Evolutionary conservation across 208 protist genomes (phyloP), one percentile per base, ranked within the genome.

Genomic region (Wallacemonas collosoma): DNA sequence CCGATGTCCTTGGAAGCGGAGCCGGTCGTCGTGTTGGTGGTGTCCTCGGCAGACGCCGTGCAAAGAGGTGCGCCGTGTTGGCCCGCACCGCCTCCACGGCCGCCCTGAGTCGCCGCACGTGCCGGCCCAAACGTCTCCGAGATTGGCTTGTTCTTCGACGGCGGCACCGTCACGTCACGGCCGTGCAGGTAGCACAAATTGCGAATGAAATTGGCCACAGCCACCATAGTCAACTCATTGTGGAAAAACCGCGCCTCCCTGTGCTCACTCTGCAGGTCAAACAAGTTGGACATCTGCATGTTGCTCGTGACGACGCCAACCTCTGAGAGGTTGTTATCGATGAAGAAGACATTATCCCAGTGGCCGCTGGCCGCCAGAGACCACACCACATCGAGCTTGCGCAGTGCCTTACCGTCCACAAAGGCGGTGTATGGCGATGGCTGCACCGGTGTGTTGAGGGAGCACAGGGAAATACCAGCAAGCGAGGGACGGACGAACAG

Each of bases 251-350:
- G 76, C 48, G 76, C 66, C 15, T 87, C 44, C 53, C 76, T 75
- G 45, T 76, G 72, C 12, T 66, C 72, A 12, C 73, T 57, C 44
- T 83, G 78, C 65, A 90, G 72, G 17, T 87, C 77, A 43, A 82
- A 73, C 45, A 86, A 66, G 56, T 93, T 77, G 1, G 73, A 79
- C 54, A 89, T 81, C 43, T 88, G 74, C 75, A 90, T 79, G 0
- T 88, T 88, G 56, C 81, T 85, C 4, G 80, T 84, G 38, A 91
- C 81, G 17, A 93, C 71, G 7, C 88, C 91, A 11, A 94, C 68
- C 76, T 95, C 91, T 36, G 79, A 85, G 60, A 95, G 77, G 71
- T 94, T 91, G 75, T 95, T 95, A 79, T 95, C 91, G 8, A 95
- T 79, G 56, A 95, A 95, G 51, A 95, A 91, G 2, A 95, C 88